Conservation (phyloP, 768 basidiomycete species). For the Pulveroboletus frians region DNA sequence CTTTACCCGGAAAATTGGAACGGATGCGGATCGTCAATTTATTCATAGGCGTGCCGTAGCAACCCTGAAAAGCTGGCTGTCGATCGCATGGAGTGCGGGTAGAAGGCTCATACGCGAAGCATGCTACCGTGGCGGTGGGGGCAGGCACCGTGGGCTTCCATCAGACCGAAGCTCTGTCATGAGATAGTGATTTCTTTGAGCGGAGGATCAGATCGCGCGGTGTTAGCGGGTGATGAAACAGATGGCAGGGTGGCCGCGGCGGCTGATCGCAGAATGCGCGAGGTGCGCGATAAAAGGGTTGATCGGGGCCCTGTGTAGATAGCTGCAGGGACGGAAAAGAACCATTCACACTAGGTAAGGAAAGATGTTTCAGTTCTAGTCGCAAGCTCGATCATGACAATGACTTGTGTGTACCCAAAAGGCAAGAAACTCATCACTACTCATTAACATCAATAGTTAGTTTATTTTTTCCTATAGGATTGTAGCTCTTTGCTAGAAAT, state of each 20-base stretch:
- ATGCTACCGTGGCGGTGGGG: neutral
- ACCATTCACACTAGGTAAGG: too few relatives aligned
- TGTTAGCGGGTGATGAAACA: neutral
- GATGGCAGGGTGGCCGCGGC: neutral
- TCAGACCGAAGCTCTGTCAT: neutral
- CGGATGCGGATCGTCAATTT: conserved; percentile 16
- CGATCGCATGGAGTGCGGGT: conserved; percentile 1
- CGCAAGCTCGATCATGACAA: too few relatives aligned
- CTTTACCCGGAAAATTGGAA: neutral
- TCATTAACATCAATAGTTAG: too few relatives aligned
- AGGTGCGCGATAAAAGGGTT: neutral
- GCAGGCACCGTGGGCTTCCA: neutral
- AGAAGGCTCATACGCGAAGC: neutral
- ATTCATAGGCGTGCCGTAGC: neutral
- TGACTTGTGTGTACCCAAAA: too few relatives aligned
- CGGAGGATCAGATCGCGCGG: conserved; percentile 14
- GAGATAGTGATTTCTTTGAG: neutral
- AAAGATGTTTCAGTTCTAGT: too few relatives aligned
- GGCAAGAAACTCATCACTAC: too few relatives aligned
- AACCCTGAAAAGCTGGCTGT: neutral
- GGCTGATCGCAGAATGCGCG: neutral
- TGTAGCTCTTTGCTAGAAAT: too few relatives aligned
- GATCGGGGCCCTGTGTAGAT: neutral
- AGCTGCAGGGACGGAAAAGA: neutral
- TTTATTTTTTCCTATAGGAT: too few relatives aligned